Base-by-base conservation (phyloP, 2,329 filamentous ascomycete species). In the Cladosporium sp. region DNA sequence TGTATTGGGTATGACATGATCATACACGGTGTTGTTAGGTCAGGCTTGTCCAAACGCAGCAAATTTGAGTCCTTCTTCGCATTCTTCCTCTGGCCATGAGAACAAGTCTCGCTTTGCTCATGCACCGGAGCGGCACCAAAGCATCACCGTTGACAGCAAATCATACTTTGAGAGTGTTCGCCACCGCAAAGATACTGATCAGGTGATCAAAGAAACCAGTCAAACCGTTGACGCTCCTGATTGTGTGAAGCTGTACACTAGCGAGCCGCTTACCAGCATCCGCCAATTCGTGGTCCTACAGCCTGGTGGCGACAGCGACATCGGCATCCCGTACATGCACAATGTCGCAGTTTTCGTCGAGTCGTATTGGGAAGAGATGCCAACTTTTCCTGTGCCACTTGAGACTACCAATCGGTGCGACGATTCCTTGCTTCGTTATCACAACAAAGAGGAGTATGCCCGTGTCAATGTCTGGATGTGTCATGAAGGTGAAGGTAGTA, bases 111-210 rank as follows among this genome's bases (percentile, higher is more conserved):
- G 27, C 27, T 30, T 30, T 30, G 27, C 27, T 30, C 27, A 30
- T 30, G 27, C 27, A 30, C 27, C 27, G 27, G 27, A 30, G 27
- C 27, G 27, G 27, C 27, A 30, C 27, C 27, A 39, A 17, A 39
- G n/a, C n/a, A 39, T 17, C 36, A 39, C 36, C n/a, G 36, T 39
- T 39, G 18, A 39, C 36, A 39, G 36, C 36, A 39, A 39, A 39
- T 39, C 36, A 20, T 39, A 39, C 36, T 39, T 39, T 20, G 36
- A 39, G 36, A 15, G 36, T 39, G 36, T 39, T 39, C 36, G 36
- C 18, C 36, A 39, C 36, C 36, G 36, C n/a, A 39, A 39, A 39
- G 36, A 39, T 39, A 39, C n/a, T 39, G 36, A 39, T 39, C 36
- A 39, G 18, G 36, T 39, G 36, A 39, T 39, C 36, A 39, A 17